Base-by-base conservation (phyloP, 176 grass and related monocot genomes). In the Avena insularis region DNA sequence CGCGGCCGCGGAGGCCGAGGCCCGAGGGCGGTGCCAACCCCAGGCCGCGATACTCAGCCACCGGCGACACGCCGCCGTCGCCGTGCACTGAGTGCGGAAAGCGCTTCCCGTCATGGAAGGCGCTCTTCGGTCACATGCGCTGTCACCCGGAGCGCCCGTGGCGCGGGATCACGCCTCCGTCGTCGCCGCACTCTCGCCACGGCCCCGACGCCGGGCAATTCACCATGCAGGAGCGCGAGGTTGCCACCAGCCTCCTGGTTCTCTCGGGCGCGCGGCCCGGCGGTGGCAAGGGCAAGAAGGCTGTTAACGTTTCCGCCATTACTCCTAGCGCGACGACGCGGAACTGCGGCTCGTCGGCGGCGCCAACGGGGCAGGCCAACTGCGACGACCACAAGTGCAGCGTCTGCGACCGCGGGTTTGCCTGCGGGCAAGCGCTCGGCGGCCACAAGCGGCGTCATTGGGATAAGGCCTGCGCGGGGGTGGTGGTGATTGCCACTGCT, bases 41-140 rank as follows among this genome's bases (percentile, higher is more conserved):
- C 74, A 77, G 65, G 74, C 47, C 10, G 53, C 55, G 77, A 23
- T 27, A 29, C 8, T 66, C 89, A 35, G 43, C 27, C 9, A 45
- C 10, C 2, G 80, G 16, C 40, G 74, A 81, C 1, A 38, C 86
- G 31, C 83, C 55, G 43, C 83, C 81, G 20, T 94, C 60, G 38
- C 83, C 82, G 13, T 97, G 95, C 81, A 82, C 50, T 2, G 90
- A 90, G 71, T 97, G 95, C 81, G 79, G 76, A 4, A 93, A 78
- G 92, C 59, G 0, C 23, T 97, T 92, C 88, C 36, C 16, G 1
- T 91, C 92, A 13, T 14, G 47, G 48, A 94, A 97, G 88, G 92
- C 95, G 5, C 86, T 97, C 21, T 86, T 88, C 29, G 95, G 92
- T 12, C 95, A 97, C 86, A 94, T 94, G 95, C 75, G 95, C 0